A percentile compares a stretch with the other conserved stretches of the same genome.
Evolutionary conservation across 192 early-diverging fungal species (phyloP).

Genomic region (Diversispora epigaea): DNA sequence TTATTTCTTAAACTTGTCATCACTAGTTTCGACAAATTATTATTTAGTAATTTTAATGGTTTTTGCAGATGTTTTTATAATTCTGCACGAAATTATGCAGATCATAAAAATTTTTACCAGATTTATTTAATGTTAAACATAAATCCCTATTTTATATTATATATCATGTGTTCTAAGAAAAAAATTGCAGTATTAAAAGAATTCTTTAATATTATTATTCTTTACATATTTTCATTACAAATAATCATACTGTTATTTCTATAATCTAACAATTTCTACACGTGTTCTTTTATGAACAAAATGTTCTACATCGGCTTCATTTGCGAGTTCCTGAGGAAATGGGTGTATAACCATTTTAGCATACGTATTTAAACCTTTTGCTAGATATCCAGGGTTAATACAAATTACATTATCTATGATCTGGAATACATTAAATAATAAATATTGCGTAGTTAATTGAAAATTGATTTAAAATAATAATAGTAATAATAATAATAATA

Average conservation of each 20-base stretch:
- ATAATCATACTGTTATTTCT: neutral
- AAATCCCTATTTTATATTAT: too few species aligned
- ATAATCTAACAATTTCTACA: constrained; percentile 13
- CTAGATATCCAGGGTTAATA: constrained; percentile 80
- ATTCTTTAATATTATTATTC: too few species aligned
- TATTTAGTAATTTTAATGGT: too few species aligned
- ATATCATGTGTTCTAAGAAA: too few species aligned
- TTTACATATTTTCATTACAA: too few species aligned
- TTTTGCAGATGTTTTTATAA: too few species aligned
- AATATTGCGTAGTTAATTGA: neutral
- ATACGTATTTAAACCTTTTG: constrained; percentile 80
- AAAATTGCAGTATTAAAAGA: too few species aligned
- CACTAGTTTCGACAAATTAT: too few species aligned
- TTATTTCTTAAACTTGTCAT: too few species aligned
- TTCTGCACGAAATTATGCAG: too few species aligned
- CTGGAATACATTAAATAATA: constrained; percentile 36
- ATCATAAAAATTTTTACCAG: too few species aligned
- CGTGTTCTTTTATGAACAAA: neutral
- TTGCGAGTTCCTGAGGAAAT: constrained; percentile 27
- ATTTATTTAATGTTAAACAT: too few species aligned
- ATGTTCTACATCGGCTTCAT: constrained; percentile 7
- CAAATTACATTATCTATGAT: constrained; percentile 72
- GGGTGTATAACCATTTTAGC: constrained; percentile 74
- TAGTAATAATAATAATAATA: neutral
- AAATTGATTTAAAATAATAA: neutral